Evolutionary conservation across 2,329 filamentous ascomycete species (phyloP).

Genomic region (Monilinia fructigena): DNA sequence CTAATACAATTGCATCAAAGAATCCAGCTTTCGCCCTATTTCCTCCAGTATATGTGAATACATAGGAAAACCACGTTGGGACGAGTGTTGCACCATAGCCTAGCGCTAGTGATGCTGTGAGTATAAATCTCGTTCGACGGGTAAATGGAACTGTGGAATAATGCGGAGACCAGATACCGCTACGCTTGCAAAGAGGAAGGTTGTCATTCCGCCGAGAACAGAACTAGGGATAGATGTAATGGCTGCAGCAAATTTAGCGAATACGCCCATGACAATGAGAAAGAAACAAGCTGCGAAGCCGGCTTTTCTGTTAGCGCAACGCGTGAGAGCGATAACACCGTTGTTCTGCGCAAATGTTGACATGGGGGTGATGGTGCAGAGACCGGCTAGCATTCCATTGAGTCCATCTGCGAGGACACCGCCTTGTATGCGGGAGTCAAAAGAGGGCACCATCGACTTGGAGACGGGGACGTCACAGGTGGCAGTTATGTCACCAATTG

Average conservation of each 20-base stretch:
- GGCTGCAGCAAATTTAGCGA: conserved; percentile 78
- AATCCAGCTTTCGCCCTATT: conserved; percentile 71
- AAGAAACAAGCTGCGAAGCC: conserved; percentile 77
- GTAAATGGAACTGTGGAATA: conserved; percentile 70
- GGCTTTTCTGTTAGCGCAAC: conserved; percentile 77
- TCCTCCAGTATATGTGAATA: conserved; percentile 70
- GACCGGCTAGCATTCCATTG: conserved; percentile 70
- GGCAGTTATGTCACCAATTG: conserved; percentile 77
- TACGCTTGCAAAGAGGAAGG: conserved; percentile 76
- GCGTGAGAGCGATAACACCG: conserved; percentile 77
- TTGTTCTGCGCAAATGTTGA: conserved; percentile 82
- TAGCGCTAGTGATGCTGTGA: conserved; percentile 70
- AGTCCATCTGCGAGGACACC: conserved; percentile 76
- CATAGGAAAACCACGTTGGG: conserved; percentile 63
- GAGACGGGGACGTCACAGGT: conserved; percentile 75
- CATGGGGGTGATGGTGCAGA: conserved; percentile 80
- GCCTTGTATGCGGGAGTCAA: conserved; percentile 76
- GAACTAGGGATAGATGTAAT: conserved; percentile 71
- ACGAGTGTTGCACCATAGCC: conserved; percentile 70
- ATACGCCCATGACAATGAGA: conserved; percentile 76
- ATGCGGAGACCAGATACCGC: conserved; percentile 77
- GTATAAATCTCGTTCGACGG: conserved; percentile 78
- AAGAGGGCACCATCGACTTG: conserved; percentile 71
- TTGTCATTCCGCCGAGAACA: conserved; percentile 71
- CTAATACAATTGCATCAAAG: conserved; percentile 68